phyloP scores from a whole-genome alignment of 176 grass and related monocot genomes.

The Aegilops sharonensis region DNA sequence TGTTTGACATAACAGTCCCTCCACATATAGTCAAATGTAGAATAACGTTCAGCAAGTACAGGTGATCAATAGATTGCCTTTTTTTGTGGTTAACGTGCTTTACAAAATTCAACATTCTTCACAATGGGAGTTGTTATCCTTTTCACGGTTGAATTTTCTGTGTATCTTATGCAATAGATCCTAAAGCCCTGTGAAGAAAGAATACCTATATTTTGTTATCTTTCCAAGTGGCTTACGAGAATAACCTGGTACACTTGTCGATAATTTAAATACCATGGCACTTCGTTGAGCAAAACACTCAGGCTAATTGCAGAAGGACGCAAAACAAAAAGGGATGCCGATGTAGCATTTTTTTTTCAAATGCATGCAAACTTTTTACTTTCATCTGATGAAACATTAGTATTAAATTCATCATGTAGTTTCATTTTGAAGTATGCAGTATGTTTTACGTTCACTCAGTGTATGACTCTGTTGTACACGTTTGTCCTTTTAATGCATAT shows the following conservation, averaged over 20 bases:
- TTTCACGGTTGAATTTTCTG: not conserved
- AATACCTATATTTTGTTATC: not conserved
- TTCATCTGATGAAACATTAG: not conserved
- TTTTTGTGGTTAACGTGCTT: not conserved
- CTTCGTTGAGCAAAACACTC: not conserved
- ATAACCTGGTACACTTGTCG: not conserved
- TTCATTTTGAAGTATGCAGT: conserved; percentile 4
- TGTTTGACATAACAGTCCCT: not conserved
- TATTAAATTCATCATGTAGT: not conserved
- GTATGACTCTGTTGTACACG: not conserved
- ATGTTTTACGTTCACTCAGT: conserved; percentile 4
- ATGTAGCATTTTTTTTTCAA: not conserved
- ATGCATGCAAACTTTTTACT: conserved; percentile 6
- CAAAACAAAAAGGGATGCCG: not conserved
- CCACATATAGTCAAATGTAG: not conserved
- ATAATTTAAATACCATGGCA: conserved; percentile 7
- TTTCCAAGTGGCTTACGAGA: conserved; percentile 12
- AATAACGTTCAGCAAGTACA: not conserved
- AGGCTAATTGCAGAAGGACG: conserved; percentile 4
- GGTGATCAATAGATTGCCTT: not conserved
- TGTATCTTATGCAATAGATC: conserved; percentile 2
- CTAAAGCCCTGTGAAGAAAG: conserved; percentile 15
- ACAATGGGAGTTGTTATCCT: not conserved
- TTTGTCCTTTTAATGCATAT: not conserved
- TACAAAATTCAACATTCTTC: conserved; percentile 7